Evolutionary conservation across 768 basidiomycete genomes (phyloP), one percentile per base, ranked within the genome.

Genomic region (Leccinum olivaceopallidum): DNA sequence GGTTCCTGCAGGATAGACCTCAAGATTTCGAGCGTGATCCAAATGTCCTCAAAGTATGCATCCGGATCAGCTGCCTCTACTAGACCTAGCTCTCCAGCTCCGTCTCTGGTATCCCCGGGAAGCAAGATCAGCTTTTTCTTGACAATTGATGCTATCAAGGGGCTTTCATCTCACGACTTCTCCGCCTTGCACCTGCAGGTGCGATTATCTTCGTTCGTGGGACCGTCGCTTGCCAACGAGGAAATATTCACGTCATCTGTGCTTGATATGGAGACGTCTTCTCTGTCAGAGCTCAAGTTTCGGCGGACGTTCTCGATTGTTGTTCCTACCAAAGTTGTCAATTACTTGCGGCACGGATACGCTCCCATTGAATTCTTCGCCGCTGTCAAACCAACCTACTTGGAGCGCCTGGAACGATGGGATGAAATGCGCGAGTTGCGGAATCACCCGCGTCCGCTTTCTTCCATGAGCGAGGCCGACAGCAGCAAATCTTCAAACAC

Each of bases 281-380:
- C 89, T 0, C 76, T 91, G 30, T 90, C 90, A 4, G 89, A 92
- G 62, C 81, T 98, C 63, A 89, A 86, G 71, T 91, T 98, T 75
- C 85, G 92, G 30, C 85, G 90, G 36, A 88, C 83, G 44, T 91
- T 98, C 75, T 86, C 89, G 12, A 81, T 97, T 56, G 84, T 88
- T 24, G 84, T 89, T 30, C 85, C 89, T 8, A 79, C 85, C 34
- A 92, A 88, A 69, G 87, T 92, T 12, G 73, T 92, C 51, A 79
- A 78, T 28, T 85, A 95, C 70, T 73, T 98, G 42, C 82, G 84
- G 34, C 81, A 86, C 61, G 87, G 88, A 22, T 93, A 94, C 71
- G 92, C 89, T 2, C 88, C 89, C 2, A 83, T 99, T 68, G 93
- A 97, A 68, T 90, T 98, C 73, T 98, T 95, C 65, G 96, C 92